Evolutionary conservation across 768 basidiomycete genomes (phyloP).

Genomic region (Pulveroboletus sp.): DNA sequence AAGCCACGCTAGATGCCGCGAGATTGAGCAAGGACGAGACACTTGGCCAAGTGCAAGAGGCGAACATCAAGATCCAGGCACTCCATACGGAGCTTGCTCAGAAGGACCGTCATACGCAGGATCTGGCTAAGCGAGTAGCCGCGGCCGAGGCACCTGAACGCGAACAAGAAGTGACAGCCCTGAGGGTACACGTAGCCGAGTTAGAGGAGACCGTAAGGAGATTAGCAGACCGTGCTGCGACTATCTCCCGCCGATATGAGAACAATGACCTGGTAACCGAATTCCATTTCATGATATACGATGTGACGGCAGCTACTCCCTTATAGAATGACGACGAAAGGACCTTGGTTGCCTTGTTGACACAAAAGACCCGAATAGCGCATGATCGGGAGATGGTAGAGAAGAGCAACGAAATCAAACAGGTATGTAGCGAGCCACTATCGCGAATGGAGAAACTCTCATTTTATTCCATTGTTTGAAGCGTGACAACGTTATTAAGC

Average conservation of each 20-base stretch:
- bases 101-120: constrained; percentile 18
- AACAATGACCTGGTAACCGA: constrained; percentile 44
- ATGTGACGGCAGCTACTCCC: constrained; percentile 14
- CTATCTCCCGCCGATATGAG: constrained; percentile 40
- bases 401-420: constrained; percentile 56
- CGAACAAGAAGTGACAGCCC: constrained; percentile 25
- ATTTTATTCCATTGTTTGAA: constrained; percentile 20
- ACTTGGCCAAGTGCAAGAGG: constrained; percentile 13
- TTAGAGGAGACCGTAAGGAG: constrained; percentile 29
- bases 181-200: constrained; percentile 22
- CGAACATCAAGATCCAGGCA: constrained; percentile 19
- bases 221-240: constrained; percentile 26
- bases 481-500: constrained; percentile 48
- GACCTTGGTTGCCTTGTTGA: constrained; percentile 44
- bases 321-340: constrained; percentile 49
- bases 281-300: constrained; percentile 11
- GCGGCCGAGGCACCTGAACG: constrained; percentile 25
- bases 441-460: constrained; percentile 5
- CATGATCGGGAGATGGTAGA: constrained; percentile 53
- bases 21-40: constrained; percentile 19
- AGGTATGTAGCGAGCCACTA: constrained; percentile 30
- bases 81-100: constrained; percentile 20
- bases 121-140: constrained; percentile 22
- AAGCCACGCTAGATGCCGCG: constrained; percentile 25
- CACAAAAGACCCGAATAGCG: constrained; percentile 42